Conservation (phyloP, 2,329 filamentous ascomycete species). For the Claviceps pazoutovae region DNA sequence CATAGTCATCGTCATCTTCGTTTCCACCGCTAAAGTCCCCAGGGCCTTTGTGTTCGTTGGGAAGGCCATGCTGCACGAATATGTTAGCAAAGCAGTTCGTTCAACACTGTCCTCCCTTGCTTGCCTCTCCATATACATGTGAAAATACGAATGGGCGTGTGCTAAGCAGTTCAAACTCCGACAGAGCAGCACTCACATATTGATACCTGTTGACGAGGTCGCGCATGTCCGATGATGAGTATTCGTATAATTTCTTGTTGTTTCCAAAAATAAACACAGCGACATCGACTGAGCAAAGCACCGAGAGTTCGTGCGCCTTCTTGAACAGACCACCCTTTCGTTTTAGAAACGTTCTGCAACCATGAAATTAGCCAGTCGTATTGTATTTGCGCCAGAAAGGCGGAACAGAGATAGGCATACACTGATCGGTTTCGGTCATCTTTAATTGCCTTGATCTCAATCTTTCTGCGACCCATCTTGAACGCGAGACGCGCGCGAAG, state of each 20-base stretch:
- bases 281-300: conserved; percentile 95
- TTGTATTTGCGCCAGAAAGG: not conserved
- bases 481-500: conserved; percentile 6
- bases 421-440: conserved; percentile 95
- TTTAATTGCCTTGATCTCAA: conserved; percentile 99
- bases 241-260: conserved; percentile 98
- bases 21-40: conserved; percentile 79
- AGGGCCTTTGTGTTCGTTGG: conserved; percentile 93
- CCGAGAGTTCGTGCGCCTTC: conserved; percentile 96
- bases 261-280: conserved; percentile 97
- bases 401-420: conserved; percentile 43
- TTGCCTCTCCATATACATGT: too few relatives aligned
- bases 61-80: conserved; percentile 60
- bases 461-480: conserved; percentile 92
- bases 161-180: not conserved
- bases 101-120: too few relatives aligned
- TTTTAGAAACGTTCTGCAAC: conserved; percentile 80
- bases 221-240: conserved; percentile 86
- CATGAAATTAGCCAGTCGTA: not conserved
- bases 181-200: conserved; percentile 53
- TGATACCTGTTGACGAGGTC: conserved; percentile 79
- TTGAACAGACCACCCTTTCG: conserved; percentile 98
- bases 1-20: conserved; percentile 73
- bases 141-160: too few relatives aligned
- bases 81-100: not conserved